A percentile compares a stretch with the other conserved stretches of the same genome.
Evolutionary conservation across 768 basidiomycete genomes (phyloP).

Genomic region (Tulasnella sp.): DNA sequence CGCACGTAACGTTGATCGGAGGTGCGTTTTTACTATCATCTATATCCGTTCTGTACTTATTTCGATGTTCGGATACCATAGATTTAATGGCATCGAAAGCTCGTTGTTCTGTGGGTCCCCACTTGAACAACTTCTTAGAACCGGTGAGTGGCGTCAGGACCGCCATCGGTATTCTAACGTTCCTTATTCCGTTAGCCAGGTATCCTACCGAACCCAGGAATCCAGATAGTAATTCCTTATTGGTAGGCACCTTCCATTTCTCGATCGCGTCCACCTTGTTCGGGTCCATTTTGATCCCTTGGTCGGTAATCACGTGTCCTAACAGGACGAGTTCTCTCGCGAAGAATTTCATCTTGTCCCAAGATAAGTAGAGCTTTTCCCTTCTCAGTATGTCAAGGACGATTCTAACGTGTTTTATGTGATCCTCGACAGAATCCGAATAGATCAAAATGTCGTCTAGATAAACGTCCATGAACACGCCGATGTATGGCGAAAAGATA

Average conservation of each 20-base stretch:
- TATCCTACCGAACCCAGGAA: constrained; percentile 37
- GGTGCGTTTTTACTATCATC: constrained; percentile 26
- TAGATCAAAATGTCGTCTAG: constrained; percentile 43
- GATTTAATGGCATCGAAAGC: constrained; percentile 32
- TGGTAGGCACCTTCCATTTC: constrained; percentile 31
- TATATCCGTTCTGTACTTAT: constrained; percentile 26
- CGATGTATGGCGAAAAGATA: constrained; percentile 33
- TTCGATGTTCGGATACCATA: constrained; percentile 16
- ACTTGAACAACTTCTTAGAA: constrained; percentile 26
- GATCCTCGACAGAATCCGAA: constrained; percentile 35
- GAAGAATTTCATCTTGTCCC: constrained; percentile 31
- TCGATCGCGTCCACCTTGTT: constrained; percentile 30
- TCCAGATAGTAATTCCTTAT: constrained; percentile 30
- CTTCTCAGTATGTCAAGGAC: constrained; percentile 29
- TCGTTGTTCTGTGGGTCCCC: constrained; percentile 30
- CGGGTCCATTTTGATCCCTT: constrained; percentile 39
- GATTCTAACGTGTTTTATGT: constrained; percentile 29
- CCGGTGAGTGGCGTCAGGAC: constrained; percentile 27
- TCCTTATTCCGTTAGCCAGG: constrained; percentile 31
- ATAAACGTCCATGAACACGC: constrained; percentile 40
- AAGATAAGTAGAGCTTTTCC: constrained; percentile 31
- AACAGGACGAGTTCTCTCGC: constrained; percentile 30
- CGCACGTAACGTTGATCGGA: constrained; percentile 29
- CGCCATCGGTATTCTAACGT: constrained; percentile 36
- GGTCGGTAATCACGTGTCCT: constrained; percentile 34